Percentiles rank a stretch among this genome's conserved stretches.
phyloP scores from a whole-genome alignment of 2,329 filamentous ascomycete species.

The Bimuria novae-zelandiae region DNA sequence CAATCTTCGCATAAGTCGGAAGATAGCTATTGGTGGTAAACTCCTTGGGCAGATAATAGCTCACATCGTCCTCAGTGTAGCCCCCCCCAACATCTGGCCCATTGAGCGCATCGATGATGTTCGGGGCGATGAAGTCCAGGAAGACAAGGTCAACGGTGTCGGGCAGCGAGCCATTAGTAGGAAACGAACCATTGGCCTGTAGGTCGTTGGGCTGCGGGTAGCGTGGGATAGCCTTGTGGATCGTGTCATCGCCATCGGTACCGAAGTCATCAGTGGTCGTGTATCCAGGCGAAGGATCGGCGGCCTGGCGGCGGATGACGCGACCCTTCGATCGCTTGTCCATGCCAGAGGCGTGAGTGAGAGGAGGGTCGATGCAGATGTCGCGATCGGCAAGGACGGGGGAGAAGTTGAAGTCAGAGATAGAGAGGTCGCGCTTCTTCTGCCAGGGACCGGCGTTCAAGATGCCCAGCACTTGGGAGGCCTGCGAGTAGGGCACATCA shows the following conservation, averaged over 20 bases:
- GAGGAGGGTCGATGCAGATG: slow-evolving; percentile 55
- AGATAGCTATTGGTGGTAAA: slow-evolving; percentile 51
- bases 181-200: slow-evolving; percentile 56
- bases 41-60: slow-evolving; percentile 45
- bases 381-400: slow-evolving; percentile 47
- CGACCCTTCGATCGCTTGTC: slow-evolving; percentile 43
- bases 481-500: slow-evolving; percentile 56
- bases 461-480: slow-evolving; percentile 45
- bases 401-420: slow-evolving; percentile 44
- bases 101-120: slow-evolving; percentile 44
- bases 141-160: slow-evolving; percentile 59
- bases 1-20: slow-evolving; percentile 47
- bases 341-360: slow-evolving; percentile 32
- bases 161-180: slow-evolving; percentile 48
- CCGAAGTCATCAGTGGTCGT: slow-evolving; percentile 63
- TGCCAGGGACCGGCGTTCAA: slow-evolving; percentile 53
- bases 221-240: slow-evolving; percentile 54
- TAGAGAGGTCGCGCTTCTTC: slow-evolving; percentile 39
- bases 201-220: slow-evolving; percentile 58
- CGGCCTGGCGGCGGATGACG: slow-evolving; percentile 56
- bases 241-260: slow-evolving; percentile 60
- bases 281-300: slow-evolving; percentile 54
- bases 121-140: slow-evolving; percentile 53
- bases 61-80: slow-evolving; percentile 37
- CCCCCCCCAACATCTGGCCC: slow-evolving; percentile 36